These are phyloP conservation scores for Fusarium sp. DNA, from an alignment of 2,329 filamentous ascomycete genomes.

Conservation along the genomic window DNA sequence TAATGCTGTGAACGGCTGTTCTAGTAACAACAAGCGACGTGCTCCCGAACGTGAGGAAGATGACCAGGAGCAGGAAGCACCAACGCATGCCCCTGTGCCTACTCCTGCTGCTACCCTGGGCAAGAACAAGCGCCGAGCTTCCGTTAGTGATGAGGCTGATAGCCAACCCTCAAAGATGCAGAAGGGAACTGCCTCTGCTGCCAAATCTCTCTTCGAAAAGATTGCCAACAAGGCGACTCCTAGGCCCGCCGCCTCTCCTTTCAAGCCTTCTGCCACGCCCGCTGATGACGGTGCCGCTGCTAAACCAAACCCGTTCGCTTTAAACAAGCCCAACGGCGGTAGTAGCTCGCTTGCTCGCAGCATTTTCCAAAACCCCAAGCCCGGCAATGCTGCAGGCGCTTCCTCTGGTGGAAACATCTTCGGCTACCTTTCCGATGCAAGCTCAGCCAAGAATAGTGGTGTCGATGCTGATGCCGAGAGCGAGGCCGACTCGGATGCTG, in stretches of 20 bases:
- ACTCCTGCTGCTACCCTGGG: constrained; percentile 49
- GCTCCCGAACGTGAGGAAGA: constrained; percentile 56
- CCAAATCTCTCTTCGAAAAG: constrained; percentile 68
- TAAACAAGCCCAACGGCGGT: constrained; percentile 54
- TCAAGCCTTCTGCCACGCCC: constrained; percentile 50
- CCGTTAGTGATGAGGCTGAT: constrained; percentile 60
- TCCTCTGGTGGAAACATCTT: constrained; percentile 65
- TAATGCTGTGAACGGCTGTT: constrained; percentile 51
- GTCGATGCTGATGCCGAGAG: constrained; percentile 62
- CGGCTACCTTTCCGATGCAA: constrained; percentile 68
- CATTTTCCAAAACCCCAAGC: constrained; percentile 58
- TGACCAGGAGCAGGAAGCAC: constrained; percentile 55
- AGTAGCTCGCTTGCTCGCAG: constrained; percentile 54
- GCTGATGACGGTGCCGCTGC: constrained; percentile 44
- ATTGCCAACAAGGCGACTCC: constrained; percentile 64
- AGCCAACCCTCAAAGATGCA: constrained; percentile 64
- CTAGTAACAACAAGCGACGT: constrained; percentile 62
- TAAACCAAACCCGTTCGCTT: constrained; percentile 52
- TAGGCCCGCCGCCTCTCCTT: constrained; percentile 47
- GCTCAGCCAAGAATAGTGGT: constrained; percentile 67
- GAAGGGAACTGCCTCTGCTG: constrained; percentile 65
- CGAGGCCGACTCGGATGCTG: constrained; percentile 58
- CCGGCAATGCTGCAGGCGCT: constrained; percentile 40
- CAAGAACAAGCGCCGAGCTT: constrained; percentile 67
- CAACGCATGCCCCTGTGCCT: constrained; percentile 50